phyloP scores from a whole-genome alignment of 352 stramenopile genomes.

The Phytophthora capsici region DNA sequence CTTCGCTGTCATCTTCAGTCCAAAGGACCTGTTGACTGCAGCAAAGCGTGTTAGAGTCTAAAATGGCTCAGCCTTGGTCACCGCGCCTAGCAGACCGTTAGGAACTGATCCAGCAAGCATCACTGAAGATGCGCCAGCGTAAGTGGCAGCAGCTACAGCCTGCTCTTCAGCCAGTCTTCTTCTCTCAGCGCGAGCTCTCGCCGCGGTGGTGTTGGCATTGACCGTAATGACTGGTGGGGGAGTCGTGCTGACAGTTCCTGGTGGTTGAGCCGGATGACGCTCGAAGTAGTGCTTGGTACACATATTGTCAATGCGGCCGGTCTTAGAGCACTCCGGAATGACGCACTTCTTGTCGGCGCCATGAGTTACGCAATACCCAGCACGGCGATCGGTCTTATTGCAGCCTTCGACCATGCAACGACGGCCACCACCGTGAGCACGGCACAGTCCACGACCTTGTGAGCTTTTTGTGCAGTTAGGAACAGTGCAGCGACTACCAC shows the following conservation, averaged over 20 bases:
- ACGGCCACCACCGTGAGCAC: constrained; percentile 80
- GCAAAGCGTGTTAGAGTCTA: constrained; percentile 19
- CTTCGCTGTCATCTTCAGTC: constrained; percentile 10
- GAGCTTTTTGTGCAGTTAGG: constrained; percentile 88
- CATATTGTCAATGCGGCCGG: constrained; percentile 81
- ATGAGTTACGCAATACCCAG: constrained; percentile 82
- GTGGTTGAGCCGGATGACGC: constrained; percentile 60
- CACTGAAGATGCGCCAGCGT: constrained; percentile 29
- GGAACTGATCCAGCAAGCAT: constrained; percentile 31
- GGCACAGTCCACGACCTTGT: constrained; percentile 83
- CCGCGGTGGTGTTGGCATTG: constrained; percentile 42
- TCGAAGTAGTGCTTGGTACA: constrained; percentile 90
- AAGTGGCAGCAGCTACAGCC: constrained; percentile 19
- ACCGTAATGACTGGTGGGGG: constrained; percentile 45
- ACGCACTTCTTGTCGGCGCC: constrained; percentile 85
- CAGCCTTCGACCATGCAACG: constrained; percentile 86
- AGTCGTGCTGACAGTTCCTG: constrained; percentile 43
- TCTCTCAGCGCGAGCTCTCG: constrained; percentile 42
- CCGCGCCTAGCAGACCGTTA: constrained; percentile 25
- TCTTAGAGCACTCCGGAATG: constrained; percentile 83
- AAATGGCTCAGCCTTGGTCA: constrained; percentile 39
- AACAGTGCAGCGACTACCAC: constrained; percentile 79
- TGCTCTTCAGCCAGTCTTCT: constrained; percentile 37
- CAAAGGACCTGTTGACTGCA: neutral
- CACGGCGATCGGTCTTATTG: constrained; percentile 85